Conservation (phyloP, 1,139 yeast species). For the Yamadazyma triangularis region DNA sequence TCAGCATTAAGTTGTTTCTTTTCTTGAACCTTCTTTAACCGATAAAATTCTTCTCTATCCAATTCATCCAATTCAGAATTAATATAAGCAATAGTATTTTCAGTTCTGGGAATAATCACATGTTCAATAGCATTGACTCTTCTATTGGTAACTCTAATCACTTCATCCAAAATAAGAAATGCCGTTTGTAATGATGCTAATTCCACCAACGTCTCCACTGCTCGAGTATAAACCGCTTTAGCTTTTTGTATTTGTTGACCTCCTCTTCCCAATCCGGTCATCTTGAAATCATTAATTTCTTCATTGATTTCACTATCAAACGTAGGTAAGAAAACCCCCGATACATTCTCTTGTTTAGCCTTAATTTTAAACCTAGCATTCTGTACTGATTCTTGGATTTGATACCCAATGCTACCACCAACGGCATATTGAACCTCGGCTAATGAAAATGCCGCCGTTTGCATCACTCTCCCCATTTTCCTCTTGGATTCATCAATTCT, state of each 20-base stretch:
- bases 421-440: slow-evolving; percentile 98
- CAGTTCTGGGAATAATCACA: slow-evolving; percentile 95
- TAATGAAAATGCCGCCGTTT: slow-evolving; percentile 92
- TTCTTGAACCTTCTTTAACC: slow-evolving; percentile 94
- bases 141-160: slow-evolving; percentile 94
- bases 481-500: slow-evolving; percentile 94
- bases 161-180: slow-evolving; percentile 93
- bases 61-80: slow-evolving; percentile 95
- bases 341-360: slow-evolving; percentile 93
- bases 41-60: slow-evolving; percentile 96
- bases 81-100: slow-evolving; percentile 88
- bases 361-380: slow-evolving; percentile 86
- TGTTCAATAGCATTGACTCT: slow-evolving; percentile 99
- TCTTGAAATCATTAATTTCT: slow-evolving; percentile 83
- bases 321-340: slow-evolving; percentile 92
- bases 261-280: slow-evolving; percentile 97
- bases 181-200: slow-evolving; percentile 95
- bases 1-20: slow-evolving; percentile 84
- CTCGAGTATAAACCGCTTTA: slow-evolving; percentile 85
- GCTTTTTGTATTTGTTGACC: slow-evolving; percentile 98
- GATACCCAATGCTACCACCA: slow-evolving; percentile 91
- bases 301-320: slow-evolving; percentile 83
- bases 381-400: slow-evolving; percentile 90
- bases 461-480: slow-evolving; percentile 98
- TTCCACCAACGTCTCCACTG: slow-evolving; percentile 93